Base-by-base conservation (phyloP, 257 asterid genomes). In the Prunella vulgaris region DNA sequence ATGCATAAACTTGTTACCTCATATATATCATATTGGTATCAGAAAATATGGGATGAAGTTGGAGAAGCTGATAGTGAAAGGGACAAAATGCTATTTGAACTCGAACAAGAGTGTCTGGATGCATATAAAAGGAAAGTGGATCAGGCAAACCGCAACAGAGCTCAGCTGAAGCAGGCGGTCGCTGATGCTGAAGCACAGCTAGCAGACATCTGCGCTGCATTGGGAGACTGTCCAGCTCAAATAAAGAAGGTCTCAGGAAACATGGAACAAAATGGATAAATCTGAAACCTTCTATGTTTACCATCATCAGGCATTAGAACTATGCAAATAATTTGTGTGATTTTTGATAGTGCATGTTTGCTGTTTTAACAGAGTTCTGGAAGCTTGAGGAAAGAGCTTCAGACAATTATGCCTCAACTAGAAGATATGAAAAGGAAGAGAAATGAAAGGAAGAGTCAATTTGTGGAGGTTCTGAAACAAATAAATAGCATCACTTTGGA, bases 11-110 rank as follows among this genome's bases (percentile, higher is more conserved):
- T 56, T 48, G 54, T 53, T 27, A 17, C 27, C 20, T 40, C 12
- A 22, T 37, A 15, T 17, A 17, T 48, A 17, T 30, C 7, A 38
- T 18, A 44, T 15, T 69, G 56, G 27, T 64, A 83, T 32, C 86
- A 88, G 98, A 87, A 81, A 87, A 85, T 90, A 76, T 93, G 97
- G 97, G 87, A 93, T 71, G 96, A 93, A 78, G 78, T 90, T 63
- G 98, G 98, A 65, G 98, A 90, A 78, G 82, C 75, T 66, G 95
- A 81, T 53, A 44, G 66, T 2, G 90, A 87, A 68, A 90, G 93
- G 83, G 98, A 90, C 74, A 83, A 79, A 74, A 78, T 88, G 94
- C 85, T 93, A 69, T 76, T 48, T 21, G 96, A 93, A 76, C 94
- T 93, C 46, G 96, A 93, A 71, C 95, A 86, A 81, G 90, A 85